Evolutionary conservation across 306 rosid species (phyloP), one percentile per base, ranked within the genome.

Genomic region (Inga oerstediana): DNA sequence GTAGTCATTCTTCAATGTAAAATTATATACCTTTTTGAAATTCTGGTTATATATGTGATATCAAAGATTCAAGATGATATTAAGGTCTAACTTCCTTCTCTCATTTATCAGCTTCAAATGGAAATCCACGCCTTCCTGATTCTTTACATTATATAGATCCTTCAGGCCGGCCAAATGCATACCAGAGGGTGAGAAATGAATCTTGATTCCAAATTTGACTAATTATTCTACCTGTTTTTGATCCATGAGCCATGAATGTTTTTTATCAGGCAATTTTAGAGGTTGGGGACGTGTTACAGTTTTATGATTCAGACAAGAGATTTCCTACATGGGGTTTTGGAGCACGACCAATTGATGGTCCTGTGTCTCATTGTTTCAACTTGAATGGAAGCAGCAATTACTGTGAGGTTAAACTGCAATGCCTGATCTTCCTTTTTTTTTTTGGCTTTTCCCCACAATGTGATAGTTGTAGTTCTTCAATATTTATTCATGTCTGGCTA

Each of bases 321-420:
- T 94, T 92, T 88, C 99, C 98, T 66, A 96, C 99, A 0, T 97
- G 99, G 99, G 99, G 99, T 79, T 97, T 97, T 88, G 99, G 99
- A 80, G 99, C 99, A 52, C 94, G 99, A 35, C 99, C 99, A 68
- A 97, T 97, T 83, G 99, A 97, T 44, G 99, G 98, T 77, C 99
- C 99, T 32, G 99, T 97, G 44, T 92, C 97, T 77, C 99, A 97
- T 87, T 97, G 99, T 91, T 97, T 97, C 93, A 94, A 92, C 88
- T 84, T 97, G 88, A 97, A 97, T 74, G 99, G 99, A 83, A 97
- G 99, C 90, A 91, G 89, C 84, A 88, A 90, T 85, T 76, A 92
- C 87, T 90, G 94, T 84, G 99, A 97, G 97, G 99, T 97, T 70
- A 80, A 77, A 82, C 82, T 81, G 80, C 68, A 62, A 79, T 75